Percentiles rank a stretch among this genome's conserved stretches.
phyloP scores from a whole-genome alignment of 2,329 filamentous ascomycete genomes.

The Microdochium bolleyi region DNA sequence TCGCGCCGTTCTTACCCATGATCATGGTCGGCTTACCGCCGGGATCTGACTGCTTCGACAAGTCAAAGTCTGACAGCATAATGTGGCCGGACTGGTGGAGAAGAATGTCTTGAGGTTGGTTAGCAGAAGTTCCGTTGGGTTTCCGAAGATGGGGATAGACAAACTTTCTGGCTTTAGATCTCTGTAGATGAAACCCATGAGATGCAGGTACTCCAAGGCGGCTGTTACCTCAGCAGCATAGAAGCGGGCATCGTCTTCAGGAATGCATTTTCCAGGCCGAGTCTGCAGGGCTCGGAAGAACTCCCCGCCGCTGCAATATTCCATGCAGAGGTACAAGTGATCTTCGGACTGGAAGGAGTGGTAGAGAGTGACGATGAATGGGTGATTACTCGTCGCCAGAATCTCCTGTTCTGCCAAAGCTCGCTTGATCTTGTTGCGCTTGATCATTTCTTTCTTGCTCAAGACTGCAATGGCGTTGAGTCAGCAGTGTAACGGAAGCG shows the following conservation, averaged over 20 bases:
- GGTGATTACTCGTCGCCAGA: conserved; percentile 94
- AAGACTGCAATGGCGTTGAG: conserved; percentile 57
- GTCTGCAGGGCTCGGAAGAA: conserved; percentile 97
- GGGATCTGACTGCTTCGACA: conserved; percentile 94
- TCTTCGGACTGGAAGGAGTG: conserved; percentile 99
- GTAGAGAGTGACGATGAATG: conserved; percentile 97
- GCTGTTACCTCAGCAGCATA: conserved; percentile 97
- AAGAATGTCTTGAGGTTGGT: conserved; percentile 67
- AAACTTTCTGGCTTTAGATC: conserved; percentile 96
- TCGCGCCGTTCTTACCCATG: conserved; percentile 79
- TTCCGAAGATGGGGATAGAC: conserved; percentile 24
- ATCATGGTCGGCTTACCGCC: conserved; percentile 98
- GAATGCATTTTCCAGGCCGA: conserved; percentile 91
- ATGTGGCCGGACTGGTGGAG: conserved; percentile 99
- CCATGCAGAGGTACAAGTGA: conserved; percentile 98
- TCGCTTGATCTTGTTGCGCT: conserved; percentile 99
- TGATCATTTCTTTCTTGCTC: conserved; percentile 99
- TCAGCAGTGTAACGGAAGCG: not conserved
- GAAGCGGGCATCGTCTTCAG: conserved; percentile 93
- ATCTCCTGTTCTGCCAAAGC: conserved; percentile 97
- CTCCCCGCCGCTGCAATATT: conserved; percentile 97
- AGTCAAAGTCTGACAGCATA: conserved; percentile 97
- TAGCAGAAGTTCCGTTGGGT: conserved; percentile 16
- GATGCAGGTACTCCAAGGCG: conserved; percentile 88
- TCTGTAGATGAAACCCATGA: conserved; percentile 99